Evolutionary conservation across 495 filamentous ascomycete species (phyloP), one percentile per base, ranked within the genome.

Genomic region (Neurospora sublineolata): DNA sequence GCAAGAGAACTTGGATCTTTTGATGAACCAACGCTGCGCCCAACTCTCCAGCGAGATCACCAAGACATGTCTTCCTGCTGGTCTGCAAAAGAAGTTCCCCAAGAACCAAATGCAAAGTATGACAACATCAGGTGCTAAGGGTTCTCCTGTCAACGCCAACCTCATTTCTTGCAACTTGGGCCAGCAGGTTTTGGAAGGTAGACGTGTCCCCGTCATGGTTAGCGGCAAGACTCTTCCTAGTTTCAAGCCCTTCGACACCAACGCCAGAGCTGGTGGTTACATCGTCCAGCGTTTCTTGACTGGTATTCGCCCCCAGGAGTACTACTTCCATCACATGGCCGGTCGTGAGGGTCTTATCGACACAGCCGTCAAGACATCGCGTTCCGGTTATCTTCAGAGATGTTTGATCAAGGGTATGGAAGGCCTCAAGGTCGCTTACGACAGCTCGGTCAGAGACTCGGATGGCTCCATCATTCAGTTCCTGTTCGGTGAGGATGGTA

Each of bases 391-490:
- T 78, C 82, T 99, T 72, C 96, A 99, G 79, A 91, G 96, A 79
- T 99, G 96, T 86, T 82, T 99, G 75, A 95, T 98, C 82, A 99
- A 99, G 84, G 96, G 94, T 64, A 97, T 99, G 94, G 96, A 99
- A 80, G 96, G 96, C 4, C 82, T 97, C 58, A 90, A 87, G 75
- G 93, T 96, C 0, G 88, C 94, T 74, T 97, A 99, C 79, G 96
- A 99, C 77, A 92, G 89, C 30, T 94, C 94, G 27, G 95, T 99
- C 23, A 86, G 96, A 71, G 95, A 99, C 77, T 89, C 93, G 8
- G 95, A 98, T 80, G 96, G 96, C 36, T 91, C 91, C 7, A 85
- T 99, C 76, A 85, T 99, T 10, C 95, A 99, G 76, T 98, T 98
- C 84, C 79, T 98, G 68, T 99, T 97, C 76, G 96, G 95, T 72